Evolutionary conservation across 129 eudicot species (phyloP).

Genomic region (Rutidosis leptorrhynchoides): DNA sequence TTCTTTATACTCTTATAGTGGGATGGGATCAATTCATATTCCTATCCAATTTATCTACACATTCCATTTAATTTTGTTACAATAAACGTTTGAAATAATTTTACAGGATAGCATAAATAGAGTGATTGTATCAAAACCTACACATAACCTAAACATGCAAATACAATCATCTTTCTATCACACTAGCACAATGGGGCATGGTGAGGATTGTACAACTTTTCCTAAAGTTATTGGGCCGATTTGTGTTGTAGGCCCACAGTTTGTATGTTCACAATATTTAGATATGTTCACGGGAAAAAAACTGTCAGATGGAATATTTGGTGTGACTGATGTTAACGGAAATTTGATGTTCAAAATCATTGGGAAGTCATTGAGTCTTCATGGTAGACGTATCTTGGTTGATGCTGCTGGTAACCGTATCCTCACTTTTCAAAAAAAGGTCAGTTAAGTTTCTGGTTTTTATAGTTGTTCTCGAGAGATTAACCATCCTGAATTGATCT

Average conservation of each 20-base stretch:
- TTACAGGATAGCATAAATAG: constrained; percentile 6
- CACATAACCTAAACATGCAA: background rate
- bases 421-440: constrained; percentile 54
- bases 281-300: constrained; percentile 14
- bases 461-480: background rate
- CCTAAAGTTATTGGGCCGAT: background rate
- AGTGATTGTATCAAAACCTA: background rate
- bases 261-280: background rate
- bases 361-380: constrained; percentile 40
- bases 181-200: background rate
- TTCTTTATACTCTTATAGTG: too few relatives aligned
- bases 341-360: constrained; percentile 31
- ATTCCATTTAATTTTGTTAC: background rate
- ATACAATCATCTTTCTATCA: background rate
- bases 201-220: background rate
- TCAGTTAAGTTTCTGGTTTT: background rate
- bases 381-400: constrained; percentile 45
- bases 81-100: constrained; percentile 3
- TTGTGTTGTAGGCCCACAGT: background rate
- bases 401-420: constrained; percentile 55
- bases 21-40: background rate
- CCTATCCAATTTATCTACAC: background rate
- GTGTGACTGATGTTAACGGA: constrained; percentile 25
- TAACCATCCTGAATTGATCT: too few relatives aligned
- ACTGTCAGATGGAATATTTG: constrained; percentile 23